Base-by-base conservation (phyloP, 1,139 yeast species). In the Torulaspora pretoriensis region DNA sequence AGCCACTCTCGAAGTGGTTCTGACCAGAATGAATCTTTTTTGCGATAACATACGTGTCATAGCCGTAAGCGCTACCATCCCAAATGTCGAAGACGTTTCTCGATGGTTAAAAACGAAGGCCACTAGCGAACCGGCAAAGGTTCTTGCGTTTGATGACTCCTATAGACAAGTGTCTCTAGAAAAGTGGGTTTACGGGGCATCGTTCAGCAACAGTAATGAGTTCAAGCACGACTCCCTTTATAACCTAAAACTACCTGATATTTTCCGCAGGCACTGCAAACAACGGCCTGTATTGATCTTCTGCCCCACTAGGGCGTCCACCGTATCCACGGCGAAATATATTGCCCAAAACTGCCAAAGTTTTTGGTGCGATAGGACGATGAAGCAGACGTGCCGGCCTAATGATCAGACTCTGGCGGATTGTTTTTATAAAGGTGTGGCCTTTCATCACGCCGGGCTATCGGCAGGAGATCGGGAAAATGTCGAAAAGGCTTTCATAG, bases 391-490 rank as follows among this genome's bases (percentile, higher is more conserved):
- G 6, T 13, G 12, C 9, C 26, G 19, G 42, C 12, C 38, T 8
- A 32, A 22, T 14, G 61, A 59, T 27, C 42, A 36, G 7, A 14
- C 27, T 2, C 40, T 59, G 8, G 27, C 8, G 3, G 50, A 59
- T 57, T 53, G 55, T 40, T 38, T 46, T 2, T 49, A 50, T 2
- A 51, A 55, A 1, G 81, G 81, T 0, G 64, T 78, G 19, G 80
- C 76, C 0, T 77, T 67, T 48, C 83, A 80, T 52, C 81, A 80
- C 61, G 84, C 84, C 1, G 84, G 84, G 0, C 61, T 80, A 35
- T 60, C 72, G 2, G 51, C 61, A 36, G 62, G 59, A 2, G 83
- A 79, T 53, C 61, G 83, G 36, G 55, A 52, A 12, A 51, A 61
- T 3, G 69, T 78, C 13, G 83, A 80, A 51, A 58, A 60, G 14